These are phyloP conservation scores for Alternaria triticimaculans DNA, from an alignment of 2,329 filamentous ascomycete species.

Conservation along the genomic window DNA sequence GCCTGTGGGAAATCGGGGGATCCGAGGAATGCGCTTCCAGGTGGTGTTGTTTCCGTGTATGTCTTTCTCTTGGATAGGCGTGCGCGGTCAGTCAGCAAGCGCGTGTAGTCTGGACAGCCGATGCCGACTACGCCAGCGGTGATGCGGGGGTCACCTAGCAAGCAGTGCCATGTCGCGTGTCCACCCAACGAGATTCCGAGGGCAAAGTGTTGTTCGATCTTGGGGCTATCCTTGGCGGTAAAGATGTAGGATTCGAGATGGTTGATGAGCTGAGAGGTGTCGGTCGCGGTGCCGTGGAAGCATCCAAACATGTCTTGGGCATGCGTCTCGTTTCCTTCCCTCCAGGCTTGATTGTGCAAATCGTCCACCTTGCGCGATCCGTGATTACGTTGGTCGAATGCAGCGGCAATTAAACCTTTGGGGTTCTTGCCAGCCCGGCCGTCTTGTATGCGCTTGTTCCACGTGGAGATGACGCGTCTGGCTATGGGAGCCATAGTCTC, in stretches of 20 bases:
- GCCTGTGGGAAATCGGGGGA: constrained; percentile 77
- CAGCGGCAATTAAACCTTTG: constrained; percentile 76
- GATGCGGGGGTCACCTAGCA: constrained; percentile 80
- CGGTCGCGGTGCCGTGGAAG: constrained; percentile 75
- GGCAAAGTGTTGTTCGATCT: constrained; percentile 69
- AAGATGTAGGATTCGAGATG: constrained; percentile 79
- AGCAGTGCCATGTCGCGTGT: constrained; percentile 83
- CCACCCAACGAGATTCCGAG: constrained; percentile 87
- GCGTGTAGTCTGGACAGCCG: constrained; percentile 86
- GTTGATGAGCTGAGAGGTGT: constrained; percentile 77
- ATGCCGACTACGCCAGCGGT: constrained; percentile 81
- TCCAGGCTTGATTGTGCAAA: constrained; percentile 78
- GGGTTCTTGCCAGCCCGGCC: constrained; percentile 33
- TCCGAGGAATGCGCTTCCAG: constrained; percentile 72
- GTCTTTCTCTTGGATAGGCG: constrained; percentile 69
- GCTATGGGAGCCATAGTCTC: constrained; percentile 79
- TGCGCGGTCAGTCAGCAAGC: constrained; percentile 82
- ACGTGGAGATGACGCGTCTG: constrained; percentile 70
- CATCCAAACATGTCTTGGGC: constrained; percentile 90
- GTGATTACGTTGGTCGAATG: constrained; percentile 94
- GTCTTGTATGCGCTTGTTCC: constrained; percentile 59
- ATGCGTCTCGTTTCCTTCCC: constrained; percentile 77
- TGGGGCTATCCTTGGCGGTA: constrained; percentile 51
- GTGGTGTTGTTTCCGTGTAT: constrained; percentile 62
- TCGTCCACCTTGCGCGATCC: constrained; percentile 73